phyloP scores from a whole-genome alignment of 306 rosid genomes.

The Nissolia schottii region DNA sequence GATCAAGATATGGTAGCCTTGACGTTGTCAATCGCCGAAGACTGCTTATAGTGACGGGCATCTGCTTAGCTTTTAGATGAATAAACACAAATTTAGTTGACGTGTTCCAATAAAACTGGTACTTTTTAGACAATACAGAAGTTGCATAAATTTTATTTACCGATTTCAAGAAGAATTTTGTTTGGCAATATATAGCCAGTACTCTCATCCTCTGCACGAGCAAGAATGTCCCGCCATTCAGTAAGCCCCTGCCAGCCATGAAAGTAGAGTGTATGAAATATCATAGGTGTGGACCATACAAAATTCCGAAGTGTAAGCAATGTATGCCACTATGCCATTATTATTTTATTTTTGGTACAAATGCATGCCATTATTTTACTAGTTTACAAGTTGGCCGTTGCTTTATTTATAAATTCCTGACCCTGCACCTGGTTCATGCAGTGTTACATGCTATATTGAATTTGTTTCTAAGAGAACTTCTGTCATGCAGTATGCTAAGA shows the following conservation, averaged over 20 bases:
- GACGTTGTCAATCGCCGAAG: conserved; percentile 57
- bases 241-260: conserved; percentile 63
- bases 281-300: background rate
- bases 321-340: background rate
- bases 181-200: conserved; percentile 92
- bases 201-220: conserved; percentile 90
- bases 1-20: conserved; percentile 68
- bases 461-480: background rate
- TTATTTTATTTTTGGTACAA: background rate
- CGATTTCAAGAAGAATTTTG: conserved; percentile 74
- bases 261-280: background rate
- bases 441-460: background rate
- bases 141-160: conserved; percentile 41
- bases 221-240: conserved; percentile 89
- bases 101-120: background rate
- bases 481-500: background rate
- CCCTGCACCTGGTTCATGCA: background rate
- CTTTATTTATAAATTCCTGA: background rate
- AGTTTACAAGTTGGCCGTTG: background rate
- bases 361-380: background rate
- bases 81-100: conserved; percentile 13
- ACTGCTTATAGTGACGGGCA: conserved; percentile 63
- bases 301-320: conserved; percentile 6
- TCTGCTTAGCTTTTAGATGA: conserved; percentile 73
- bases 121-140: background rate